Percentiles rank a stretch among this genome's conserved stretches.
Evolutionary conservation across 2,329 filamentous ascomycete genomes (phyloP).

Genomic region (Fusarium torreyae): DNA sequence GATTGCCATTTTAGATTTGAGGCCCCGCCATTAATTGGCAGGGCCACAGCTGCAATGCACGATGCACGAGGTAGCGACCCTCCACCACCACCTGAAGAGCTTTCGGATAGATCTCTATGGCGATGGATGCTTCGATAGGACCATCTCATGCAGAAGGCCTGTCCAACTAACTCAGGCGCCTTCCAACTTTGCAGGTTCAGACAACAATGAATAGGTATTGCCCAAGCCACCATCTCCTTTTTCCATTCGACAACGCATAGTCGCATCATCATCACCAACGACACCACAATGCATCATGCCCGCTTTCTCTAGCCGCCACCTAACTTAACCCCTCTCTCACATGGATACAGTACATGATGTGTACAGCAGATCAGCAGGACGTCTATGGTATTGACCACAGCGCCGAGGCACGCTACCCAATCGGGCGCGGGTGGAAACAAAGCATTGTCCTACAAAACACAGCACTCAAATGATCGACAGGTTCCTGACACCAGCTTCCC

Average conservation of each 20-base stretch:
- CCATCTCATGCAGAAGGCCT: background rate
- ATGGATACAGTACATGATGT: constrained; percentile 4
- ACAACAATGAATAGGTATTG: background rate
- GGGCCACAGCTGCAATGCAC: background rate
- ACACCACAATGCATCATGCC: constrained; percentile 9
- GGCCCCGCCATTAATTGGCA: constrained; percentile 15
- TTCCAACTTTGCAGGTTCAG: constrained; percentile 7
- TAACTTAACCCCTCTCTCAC: constrained; percentile 22
- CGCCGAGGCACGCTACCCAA: constrained; percentile 9
- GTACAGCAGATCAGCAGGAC: constrained; percentile 19
- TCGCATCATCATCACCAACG: constrained; percentile 36
- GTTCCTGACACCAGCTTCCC: constrained; percentile 14
- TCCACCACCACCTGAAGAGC: background rate
- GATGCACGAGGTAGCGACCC: constrained; percentile 1
- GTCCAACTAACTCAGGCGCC: constrained; percentile 7
- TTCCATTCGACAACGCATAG: constrained; percentile 14
- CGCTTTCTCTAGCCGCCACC: constrained; percentile 26
- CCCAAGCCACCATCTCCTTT: constrained; percentile 13
- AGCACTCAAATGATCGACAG: constrained; percentile 24
- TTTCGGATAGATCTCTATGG: background rate
- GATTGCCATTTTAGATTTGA: constrained; percentile 29
- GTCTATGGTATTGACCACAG: constrained; percentile 3
- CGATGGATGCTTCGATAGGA: constrained; percentile 4
- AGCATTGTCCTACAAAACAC: constrained; percentile 5
- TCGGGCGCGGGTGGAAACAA: constrained; percentile 1